phyloP scores from a whole-genome alignment of 352 stramenopile genomes.

The Phytophthora meadii region DNA sequence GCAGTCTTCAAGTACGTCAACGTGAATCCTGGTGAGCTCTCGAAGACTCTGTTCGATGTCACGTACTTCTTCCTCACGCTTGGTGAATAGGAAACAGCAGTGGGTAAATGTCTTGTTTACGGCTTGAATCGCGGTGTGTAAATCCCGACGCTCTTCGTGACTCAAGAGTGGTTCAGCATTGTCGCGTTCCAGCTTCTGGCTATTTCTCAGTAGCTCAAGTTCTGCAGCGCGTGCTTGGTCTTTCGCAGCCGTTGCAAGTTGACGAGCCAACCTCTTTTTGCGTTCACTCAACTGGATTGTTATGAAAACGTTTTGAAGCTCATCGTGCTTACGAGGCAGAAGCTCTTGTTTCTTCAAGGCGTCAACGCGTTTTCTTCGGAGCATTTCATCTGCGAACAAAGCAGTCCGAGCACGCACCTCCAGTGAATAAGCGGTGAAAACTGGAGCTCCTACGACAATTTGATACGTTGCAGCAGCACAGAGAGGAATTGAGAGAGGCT shows the following conservation, averaged over 20 bases:
- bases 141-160: conserved; percentile 46
- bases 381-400: conserved; percentile 51
- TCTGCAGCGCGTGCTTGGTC: conserved; percentile 53
- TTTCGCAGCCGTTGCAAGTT: conserved; percentile 58
- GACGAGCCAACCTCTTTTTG: conserved; percentile 62
- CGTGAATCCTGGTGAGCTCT: conserved; percentile 74
- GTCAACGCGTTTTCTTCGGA: conserved; percentile 58
- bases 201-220: conserved; percentile 55
- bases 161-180: conserved; percentile 42
- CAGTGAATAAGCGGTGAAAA: conserved; percentile 75
- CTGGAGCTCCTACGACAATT: conserved; percentile 74
- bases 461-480: conserved; percentile 65
- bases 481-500: conserved; percentile 61
- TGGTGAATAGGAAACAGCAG: conserved; percentile 71
- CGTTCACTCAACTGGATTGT: conserved; percentile 75
- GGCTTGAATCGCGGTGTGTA: conserved; percentile 47
- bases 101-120: conserved; percentile 60
- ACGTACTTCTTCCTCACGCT: conserved; percentile 73
- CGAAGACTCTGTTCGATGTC: conserved; percentile 71
- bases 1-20: conserved; percentile 66
- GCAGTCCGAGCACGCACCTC: conserved; percentile 58
- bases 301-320: conserved; percentile 72
- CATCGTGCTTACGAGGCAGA: conserved; percentile 58
- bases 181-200: conserved; percentile 59
- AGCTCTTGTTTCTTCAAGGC: conserved; percentile 76